Evolutionary conservation across 345 rosid genomes (phyloP), one percentile per base, ranked within the genome.

Genomic region (Eucalyptus curtisii): DNA sequence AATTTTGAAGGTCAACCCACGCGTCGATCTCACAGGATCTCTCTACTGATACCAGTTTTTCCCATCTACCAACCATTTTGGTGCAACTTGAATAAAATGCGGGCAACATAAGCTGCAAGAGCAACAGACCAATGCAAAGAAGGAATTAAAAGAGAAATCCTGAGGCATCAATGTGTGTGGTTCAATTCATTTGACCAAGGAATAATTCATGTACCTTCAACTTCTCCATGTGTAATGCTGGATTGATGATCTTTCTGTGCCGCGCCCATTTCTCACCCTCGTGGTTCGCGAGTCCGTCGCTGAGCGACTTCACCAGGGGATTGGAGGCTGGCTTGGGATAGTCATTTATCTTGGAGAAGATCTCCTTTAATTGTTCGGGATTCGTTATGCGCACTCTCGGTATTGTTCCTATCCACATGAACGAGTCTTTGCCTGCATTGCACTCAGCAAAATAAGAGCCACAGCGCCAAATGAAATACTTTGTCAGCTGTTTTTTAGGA

Each of bases 141-240:
- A 24, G 19, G 59, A 66, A 5, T 37, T 30, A 66, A 37, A 71
- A 20, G 45, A 76, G 22, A 76, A 20, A 19, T 37, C 45, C 27
- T 37, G 49, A 71, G 91, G 91, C 55, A 88, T 53, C 45, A 90
- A 89, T 90, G 40, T 86, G 85, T 90, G 89, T 48, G 55, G 55
- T 48, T 48, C 40, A 47, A 49, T 19, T 71, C 44, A 33, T 6
- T 76, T 37, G 14, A 76, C 10, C 59, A 48, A 4, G 13, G 10
- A 12, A 27, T 42, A 11, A 8, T 13, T 31, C 27, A 17, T 22
- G 85, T 52, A 94, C 97, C 95, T 95, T 95, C n/a, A 94, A 89
- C 53, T 89, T 92, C 45, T 94, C 95, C 9, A 92, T 89, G 49
- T 93, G 95, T 84, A 94, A 94, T 30, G 91, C 90, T 13, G 91